These are phyloP conservation scores for Kodamaea kaohsiungensis DNA, from an alignment of 805 yeast genomes.

Conservation along the genomic window DNA sequence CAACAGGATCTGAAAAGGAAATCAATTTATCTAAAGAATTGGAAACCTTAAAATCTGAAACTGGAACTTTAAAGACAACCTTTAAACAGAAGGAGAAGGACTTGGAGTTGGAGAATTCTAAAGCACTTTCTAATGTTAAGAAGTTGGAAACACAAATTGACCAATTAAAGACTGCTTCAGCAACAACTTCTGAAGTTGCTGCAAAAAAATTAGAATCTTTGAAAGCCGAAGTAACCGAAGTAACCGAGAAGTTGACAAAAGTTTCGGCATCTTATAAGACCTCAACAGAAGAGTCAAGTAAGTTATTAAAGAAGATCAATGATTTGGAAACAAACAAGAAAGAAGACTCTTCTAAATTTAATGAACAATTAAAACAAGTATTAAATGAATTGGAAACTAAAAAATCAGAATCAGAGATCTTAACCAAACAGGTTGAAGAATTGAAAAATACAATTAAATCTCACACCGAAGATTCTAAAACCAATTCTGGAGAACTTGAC, in stretches of 20 bases:
- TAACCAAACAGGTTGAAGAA: neutral
- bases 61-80: slow-evolving; percentile 5
- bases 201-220: slow-evolving; percentile 1
- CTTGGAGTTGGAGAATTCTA: neutral
- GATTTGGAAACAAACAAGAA: neutral
- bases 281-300: neutral
- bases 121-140: neutral
- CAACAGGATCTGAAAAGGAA: neutral
- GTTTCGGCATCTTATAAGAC: neutral
- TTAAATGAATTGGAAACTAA: neutral
- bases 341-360: neutral
- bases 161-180: neutral
- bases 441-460: neutral
- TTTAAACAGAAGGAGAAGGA: neutral
- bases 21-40: neutral
- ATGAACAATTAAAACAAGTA: neutral
- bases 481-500: neutral
- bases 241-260: neutral
- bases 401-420: neutral
- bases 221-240: neutral
- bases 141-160: slow-evolving; percentile 4
- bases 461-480: neutral
- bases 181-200: neutral
- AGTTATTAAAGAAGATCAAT: neutral
- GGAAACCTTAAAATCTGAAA: neutral